Evolutionary conservation across 2,329 filamentous ascomycete species (phyloP), one percentile per base, ranked within the genome.

Genomic region (Cladophialophora exuberans): DNA sequence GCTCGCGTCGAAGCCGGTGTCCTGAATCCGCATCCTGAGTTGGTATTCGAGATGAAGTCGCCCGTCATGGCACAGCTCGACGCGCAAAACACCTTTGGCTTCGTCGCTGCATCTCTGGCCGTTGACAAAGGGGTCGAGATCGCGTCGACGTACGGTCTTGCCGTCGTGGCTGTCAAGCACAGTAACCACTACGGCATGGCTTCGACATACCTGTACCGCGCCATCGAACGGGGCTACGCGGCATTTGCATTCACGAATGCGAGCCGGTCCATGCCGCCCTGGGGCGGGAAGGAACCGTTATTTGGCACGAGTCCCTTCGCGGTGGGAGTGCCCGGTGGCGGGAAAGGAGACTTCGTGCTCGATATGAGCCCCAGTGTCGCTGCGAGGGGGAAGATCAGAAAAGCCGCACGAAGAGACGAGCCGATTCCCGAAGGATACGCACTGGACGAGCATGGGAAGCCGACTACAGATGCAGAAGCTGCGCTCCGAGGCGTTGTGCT

Each of bases 131-230:
- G 88, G 0, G 83, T 91, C 45, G 76, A 81, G 6, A 84, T 87
- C 71, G 88, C 88, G 0, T 71, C 74, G 18, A 85, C 63, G 0
- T 75, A 68, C 64, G 88, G 88, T 13, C 88, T 93, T 59, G 89
- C 88, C 25, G 84, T 93, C 80, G 86, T 86, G 0, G 83, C 81
- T 54, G 78, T 92, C 65, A 88, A 85, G 69, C 86, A 87, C 70
- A 88, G 84, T 36, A 92, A 93, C 64, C 88, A 93, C 69, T 92
- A 88, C 64, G 89, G 89, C 48, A 93, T 93, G 89, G 81, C 80
- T 3, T 88, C 89, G 0, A 92, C 88, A 86, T 67, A 90, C 0
- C 87, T 90, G 9, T 85, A 89, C 68, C 85, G 90, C 70, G 89
- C 88, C 0, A 70, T 91, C 9, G 86, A 92, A 54, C 84, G 81